Percentiles rank a stretch among this genome's conserved stretches.
phyloP scores from a whole-genome alignment of 2,329 filamentous ascomycete genomes.

The Claviceps lovelessii region DNA sequence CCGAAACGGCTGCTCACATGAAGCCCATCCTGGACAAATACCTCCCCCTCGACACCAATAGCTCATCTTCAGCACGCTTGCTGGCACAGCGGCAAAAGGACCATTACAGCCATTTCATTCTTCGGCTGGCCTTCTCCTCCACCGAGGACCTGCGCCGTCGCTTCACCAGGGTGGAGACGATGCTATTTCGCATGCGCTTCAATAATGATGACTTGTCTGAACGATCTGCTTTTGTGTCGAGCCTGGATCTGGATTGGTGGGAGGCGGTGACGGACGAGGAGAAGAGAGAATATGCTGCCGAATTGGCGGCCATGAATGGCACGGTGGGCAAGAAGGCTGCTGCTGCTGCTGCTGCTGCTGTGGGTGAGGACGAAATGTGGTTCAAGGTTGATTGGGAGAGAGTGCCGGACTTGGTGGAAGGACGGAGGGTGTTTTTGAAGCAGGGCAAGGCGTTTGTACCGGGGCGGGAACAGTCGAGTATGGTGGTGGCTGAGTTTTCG shows the following conservation, averaged over 20 bases:
- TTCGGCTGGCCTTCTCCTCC: conserved; percentile 79
- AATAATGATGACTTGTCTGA: conserved; percentile 63
- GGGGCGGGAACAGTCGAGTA: conserved; percentile 68
- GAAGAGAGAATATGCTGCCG: conserved; percentile 45
- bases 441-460: conserved; percentile 86
- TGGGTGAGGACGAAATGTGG: conserved; percentile 65
- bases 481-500: conserved; percentile 81
- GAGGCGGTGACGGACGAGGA: conserved; percentile 70
- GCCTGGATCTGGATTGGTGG: conserved; percentile 78
- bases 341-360: background rate
- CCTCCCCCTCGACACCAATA: conserved; percentile 65
- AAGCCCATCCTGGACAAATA: conserved; percentile 76
- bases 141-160: conserved; percentile 82
- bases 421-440: conserved; percentile 59
- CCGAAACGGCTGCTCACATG: conserved; percentile 74
- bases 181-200: conserved; percentile 75
- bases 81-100: conserved; percentile 75
- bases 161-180: conserved; percentile 75
- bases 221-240: conserved; percentile 59
- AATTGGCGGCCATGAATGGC: conserved; percentile 35
- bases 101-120: conserved; percentile 95
- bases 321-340: conserved; percentile 23
- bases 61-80: conserved; percentile 44
- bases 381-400: conserved; percentile 95
- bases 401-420: conserved; percentile 80